These are phyloP conservation scores for Cucurbita ficifolia DNA, from an alignment of 306 rosid genomes.

Conservation along the genomic window DNA sequence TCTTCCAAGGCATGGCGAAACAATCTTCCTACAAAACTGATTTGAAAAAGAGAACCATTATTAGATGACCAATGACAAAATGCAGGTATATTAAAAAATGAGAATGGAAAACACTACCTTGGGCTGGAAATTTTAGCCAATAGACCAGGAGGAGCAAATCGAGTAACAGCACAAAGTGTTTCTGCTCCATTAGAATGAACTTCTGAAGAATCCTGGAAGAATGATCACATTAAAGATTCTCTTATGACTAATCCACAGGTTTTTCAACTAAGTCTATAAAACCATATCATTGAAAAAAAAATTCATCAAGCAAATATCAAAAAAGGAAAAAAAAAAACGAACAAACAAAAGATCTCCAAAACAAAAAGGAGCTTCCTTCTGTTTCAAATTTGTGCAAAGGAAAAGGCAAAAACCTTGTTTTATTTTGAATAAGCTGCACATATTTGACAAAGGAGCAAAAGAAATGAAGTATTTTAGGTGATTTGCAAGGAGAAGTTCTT, in stretches of 20 bases:
- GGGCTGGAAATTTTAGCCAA: slow-evolving; percentile 72
- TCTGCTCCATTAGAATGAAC: slow-evolving; percentile 95
- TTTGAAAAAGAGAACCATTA: slow-evolving; percentile 8
- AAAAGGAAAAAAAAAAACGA: too few species aligned
- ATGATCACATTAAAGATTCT: slow-evolving; percentile 8
- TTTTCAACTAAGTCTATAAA: too few species aligned
- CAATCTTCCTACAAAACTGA: slow-evolving; percentile 83
- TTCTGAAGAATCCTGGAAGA: slow-evolving; percentile 79
- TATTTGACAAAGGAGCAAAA: not conserved
- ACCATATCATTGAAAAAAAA: too few species aligned
- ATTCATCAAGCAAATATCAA: too few species aligned
- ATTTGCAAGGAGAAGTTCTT: not conserved
- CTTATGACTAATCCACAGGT: too few species aligned
- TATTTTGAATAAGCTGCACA: not conserved
- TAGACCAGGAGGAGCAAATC: slow-evolving; percentile 91
- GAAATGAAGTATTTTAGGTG: not conserved
- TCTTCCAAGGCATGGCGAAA: slow-evolving; percentile 86
- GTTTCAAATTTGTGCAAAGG: not conserved
- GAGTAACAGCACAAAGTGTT: slow-evolving; percentile 85
- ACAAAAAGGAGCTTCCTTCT: not conserved
- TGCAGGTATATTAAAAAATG: not conserved
- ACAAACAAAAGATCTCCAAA: not conserved
- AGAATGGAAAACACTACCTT: slow-evolving; percentile 27
- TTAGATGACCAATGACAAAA: not conserved
- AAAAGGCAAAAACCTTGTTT: not conserved